Base-by-base conservation (phyloP, 75 land plant genomes). In the Cupressus sempervirens region DNA sequence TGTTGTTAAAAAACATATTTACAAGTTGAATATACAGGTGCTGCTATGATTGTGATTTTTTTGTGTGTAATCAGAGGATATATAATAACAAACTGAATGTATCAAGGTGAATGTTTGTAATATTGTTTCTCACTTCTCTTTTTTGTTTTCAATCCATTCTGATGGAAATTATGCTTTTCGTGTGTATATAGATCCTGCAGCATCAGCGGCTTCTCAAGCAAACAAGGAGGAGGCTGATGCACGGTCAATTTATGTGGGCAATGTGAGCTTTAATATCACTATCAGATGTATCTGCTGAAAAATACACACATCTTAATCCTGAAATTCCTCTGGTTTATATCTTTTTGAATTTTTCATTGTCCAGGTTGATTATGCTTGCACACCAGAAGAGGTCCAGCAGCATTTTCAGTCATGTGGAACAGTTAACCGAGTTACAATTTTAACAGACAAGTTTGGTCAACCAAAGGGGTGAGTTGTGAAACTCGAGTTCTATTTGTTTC, bases 391-490 rank as follows among this genome's bases (percentile, higher is more conserved):
- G 86, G 99, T 97, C 58, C 99, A 97, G 86, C 97, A 97, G 87
- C 99, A 97, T 89, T 97, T 97, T 88, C 97, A 97, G 84, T 97
- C 99, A 7, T 97, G 99, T 89, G 99, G 99, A 29, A 97, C 98
- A 13, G 99, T 97, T 13, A 97, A 97, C 85, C 90, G 99, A 46
- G 99, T 97, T 50, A 97, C 99, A 36, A 97, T 97, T 88, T 86
- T 97, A 88, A 96, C 99, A 20, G 99, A 97, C 92, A 95, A 95
- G 85, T 95, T 94, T 91, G 99, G 99, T 72, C 96, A 96, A 82
- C 98, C 98, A 34, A 96, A 94, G 85, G 99, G 99, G 81, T 79
- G 46, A 40, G 81, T 45, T 26, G 11, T 79, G 48, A 79, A 62
- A n/a, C 83, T 84, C 81, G 26, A 35, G 18, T 83, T 54, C 32